Base-by-base conservation (phyloP, 1,284 basidiomycete species). In the Apiotrichum domesticum region DNA sequence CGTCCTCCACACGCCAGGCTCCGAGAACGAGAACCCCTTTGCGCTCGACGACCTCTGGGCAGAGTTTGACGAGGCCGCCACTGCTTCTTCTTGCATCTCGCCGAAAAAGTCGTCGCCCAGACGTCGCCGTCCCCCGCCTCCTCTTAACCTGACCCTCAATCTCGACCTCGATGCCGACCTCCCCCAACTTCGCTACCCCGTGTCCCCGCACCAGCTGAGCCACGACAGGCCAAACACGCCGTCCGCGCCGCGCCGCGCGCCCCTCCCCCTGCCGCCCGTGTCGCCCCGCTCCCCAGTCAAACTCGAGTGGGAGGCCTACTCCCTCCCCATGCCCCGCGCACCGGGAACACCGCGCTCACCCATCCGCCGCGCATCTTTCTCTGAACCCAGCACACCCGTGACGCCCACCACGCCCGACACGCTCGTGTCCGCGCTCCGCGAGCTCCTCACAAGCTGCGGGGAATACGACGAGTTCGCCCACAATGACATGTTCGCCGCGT, bases 361-460 rank as follows among this genome's bases (percentile, higher is more conserved):
- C 6, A 53, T n/a, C 46, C 32, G 35, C 3, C 44, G 21, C 3
- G 39, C 58, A 4, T 37, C 60, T 15, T 33, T 53, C 3, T 32
- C 50, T 10, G 11, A 46, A 44, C 46, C 57, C 9, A 55, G n/a
- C 35, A 49, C 58, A 4, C 59, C 63, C 9, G 42, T 51, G 35
- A 59, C 62, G 29, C 57, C 59, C 21, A 53, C 52, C 40, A 49
- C 57, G 15, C 45, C 57, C 45, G 37, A 45, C 45, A 5, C 44
- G 58, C 56, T 63, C 29, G 58, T 56, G 21, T 58, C 54, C 5
- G 62, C 58, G 7, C 58, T 63, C 4, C 54, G 49, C 21, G 62
- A 60, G 47, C 62, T 63, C 14, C 54, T 63, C 32, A 54, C 54
- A 3, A 51, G 44, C 45, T 63, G 58, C 35, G 56, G 58, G 42